Evolutionary conservation across 2,329 filamentous ascomycete species (phyloP).

Genomic region (Camptophora hylomeconis): DNA sequence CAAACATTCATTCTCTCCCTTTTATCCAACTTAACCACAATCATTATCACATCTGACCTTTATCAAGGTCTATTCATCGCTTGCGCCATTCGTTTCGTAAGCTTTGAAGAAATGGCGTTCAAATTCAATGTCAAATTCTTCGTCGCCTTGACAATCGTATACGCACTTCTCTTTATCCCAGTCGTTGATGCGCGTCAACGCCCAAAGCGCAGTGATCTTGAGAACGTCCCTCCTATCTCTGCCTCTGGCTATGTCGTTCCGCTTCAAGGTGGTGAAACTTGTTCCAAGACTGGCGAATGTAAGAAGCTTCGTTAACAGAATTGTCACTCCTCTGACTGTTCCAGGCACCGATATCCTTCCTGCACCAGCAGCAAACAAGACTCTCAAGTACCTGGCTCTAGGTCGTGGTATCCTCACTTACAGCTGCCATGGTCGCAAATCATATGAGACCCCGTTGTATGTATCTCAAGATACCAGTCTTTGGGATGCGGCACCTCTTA

Average conservation of each 20-base stretch:
- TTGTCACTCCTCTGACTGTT: slow-evolving; percentile 1
- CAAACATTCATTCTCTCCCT: no score
- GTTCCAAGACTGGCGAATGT: slow-evolving; percentile 8
- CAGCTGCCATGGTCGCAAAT: slow-evolving; percentile 23
- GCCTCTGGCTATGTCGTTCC: slow-evolving; percentile 13
- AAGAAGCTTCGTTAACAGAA: background rate
- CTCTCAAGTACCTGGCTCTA: slow-evolving; percentile 31
- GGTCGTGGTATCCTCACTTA: slow-evolving; percentile 41
- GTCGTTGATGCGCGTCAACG: no score
- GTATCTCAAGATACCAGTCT: slow-evolving; percentile 34
- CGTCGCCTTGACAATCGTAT: no score
- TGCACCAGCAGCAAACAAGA: slow-evolving; percentile 18
- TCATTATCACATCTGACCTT: no score
- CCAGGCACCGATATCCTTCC: slow-evolving; percentile 19
- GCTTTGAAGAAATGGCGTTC: no score
- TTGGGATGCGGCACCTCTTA: slow-evolving; percentile 26
- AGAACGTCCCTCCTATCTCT: slow-evolving; percentile 8
- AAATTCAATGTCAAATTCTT: no score
- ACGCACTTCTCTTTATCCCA: no score
- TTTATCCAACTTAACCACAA: no score
- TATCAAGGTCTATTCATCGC: no score
- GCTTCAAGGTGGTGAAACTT: slow-evolving; percentile 12
- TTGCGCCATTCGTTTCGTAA: no score
- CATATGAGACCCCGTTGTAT: slow-evolving; percentile 21
- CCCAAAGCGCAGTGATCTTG: slow-evolving; percentile 7